A percentile compares a stretch with the other conserved stretches of the same genome.
phyloP scores from a whole-genome alignment of 2,329 filamentous ascomycete genomes.

The Arthroderma sp. region DNA sequence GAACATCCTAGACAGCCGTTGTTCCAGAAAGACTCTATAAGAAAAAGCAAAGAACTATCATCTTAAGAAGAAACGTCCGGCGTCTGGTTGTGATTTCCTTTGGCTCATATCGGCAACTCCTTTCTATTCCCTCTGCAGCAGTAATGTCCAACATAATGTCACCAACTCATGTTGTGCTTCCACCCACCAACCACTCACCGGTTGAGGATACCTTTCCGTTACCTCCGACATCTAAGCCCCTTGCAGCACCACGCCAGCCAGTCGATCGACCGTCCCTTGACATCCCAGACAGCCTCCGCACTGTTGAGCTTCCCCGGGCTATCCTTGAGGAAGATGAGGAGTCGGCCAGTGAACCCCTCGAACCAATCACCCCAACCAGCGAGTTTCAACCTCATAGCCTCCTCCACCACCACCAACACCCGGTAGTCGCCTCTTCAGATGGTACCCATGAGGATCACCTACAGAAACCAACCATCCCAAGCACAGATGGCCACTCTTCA shows the following conservation, averaged over 20 bases:
- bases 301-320: constrained; percentile 9
- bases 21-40: background rate
- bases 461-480: constrained; percentile 11
- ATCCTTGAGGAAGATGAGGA: constrained; percentile 13
- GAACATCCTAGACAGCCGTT: background rate
- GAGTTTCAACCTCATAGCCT: constrained; percentile 6
- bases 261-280: constrained; percentile 2
- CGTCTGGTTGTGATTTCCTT: too few relatives aligned
- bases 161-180: constrained; percentile 4
- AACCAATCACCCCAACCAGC: constrained; percentile 14
- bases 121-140: too few relatives aligned
- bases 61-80: too few relatives aligned
- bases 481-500: constrained; percentile 10
- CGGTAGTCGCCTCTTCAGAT: too few relatives aligned
- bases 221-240: background rate
- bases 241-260: background rate
- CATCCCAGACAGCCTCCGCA: constrained; percentile 6
- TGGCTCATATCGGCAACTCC: too few relatives aligned
- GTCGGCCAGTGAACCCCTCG: constrained; percentile 13
- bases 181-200: constrained; percentile 1
- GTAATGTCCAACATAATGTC: constrained; percentile 5
- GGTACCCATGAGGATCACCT: constrained; percentile 3
- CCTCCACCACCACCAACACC: background rate
- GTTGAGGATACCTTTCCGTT: background rate
- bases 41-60: background rate